phyloP scores from a whole-genome alignment of 148 eudicot species.

The Silene uniflora region DNA sequence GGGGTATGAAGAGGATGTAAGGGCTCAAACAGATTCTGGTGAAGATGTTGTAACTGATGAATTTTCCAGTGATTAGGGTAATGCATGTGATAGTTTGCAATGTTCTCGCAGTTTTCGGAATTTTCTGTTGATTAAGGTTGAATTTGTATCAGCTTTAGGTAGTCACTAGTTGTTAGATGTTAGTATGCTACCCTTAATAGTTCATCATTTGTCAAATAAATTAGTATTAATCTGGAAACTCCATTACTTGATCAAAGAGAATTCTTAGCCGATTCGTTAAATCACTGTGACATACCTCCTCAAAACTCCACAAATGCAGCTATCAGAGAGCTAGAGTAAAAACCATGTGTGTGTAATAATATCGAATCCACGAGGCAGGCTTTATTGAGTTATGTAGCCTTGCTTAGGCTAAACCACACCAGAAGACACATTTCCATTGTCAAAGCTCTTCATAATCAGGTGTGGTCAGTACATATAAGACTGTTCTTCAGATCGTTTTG shows the following conservation, averaged over 20 bases:
- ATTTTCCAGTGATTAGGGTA: conserved; percentile 3
- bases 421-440: neutral
- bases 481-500: too few relatives aligned
- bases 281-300: too few relatives aligned
- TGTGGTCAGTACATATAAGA: too few relatives aligned
- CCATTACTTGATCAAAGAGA: neutral
- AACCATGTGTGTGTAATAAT: too few relatives aligned
- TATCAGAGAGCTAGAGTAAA: too few relatives aligned
- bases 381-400: too few relatives aligned
- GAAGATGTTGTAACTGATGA: conserved; percentile 4
- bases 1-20: conserved; percentile 14
- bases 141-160: neutral
- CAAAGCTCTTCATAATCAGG: too few relatives aligned
- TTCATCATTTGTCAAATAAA: neutral
- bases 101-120: neutral
- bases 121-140: neutral
- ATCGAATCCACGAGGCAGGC: too few relatives aligned
- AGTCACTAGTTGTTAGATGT: neutral
- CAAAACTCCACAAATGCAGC: too few relatives aligned
- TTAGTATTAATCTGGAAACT: neutral
- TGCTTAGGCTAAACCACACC: neutral
- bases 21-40: neutral
- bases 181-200: neutral
- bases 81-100: neutral
- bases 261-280: too few relatives aligned